Evolutionary conservation across 495 filamentous ascomycete genomes (phyloP).

Genomic region (Neurospora pannonica): DNA sequence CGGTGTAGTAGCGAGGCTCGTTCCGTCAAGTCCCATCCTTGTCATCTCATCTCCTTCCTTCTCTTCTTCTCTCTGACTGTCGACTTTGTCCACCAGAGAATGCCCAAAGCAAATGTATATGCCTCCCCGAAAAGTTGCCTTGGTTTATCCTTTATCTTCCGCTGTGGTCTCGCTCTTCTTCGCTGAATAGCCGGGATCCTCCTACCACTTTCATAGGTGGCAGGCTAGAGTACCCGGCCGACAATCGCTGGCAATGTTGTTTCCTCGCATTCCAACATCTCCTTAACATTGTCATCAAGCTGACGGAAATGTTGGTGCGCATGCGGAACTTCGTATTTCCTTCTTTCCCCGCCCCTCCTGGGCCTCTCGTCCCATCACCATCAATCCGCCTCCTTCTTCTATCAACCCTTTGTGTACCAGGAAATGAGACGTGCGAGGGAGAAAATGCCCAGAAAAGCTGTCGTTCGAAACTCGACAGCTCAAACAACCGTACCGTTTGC

Average conservation of each 20-base stretch:
- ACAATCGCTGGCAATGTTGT: background rate
- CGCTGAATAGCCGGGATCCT: background rate
- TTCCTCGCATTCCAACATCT: background rate
- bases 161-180: background rate
- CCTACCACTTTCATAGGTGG: background rate
- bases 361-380: background rate
- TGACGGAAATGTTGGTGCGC: background rate
- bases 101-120: background rate
- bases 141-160: background rate
- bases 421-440: background rate
- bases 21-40: background rate
- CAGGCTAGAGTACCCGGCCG: background rate
- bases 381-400: background rate
- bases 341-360: background rate
- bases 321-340: background rate
- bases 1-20: background rate
- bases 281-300: background rate
- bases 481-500: background rate
- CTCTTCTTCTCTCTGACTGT: background rate
- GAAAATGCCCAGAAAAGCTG: background rate
- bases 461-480: background rate
- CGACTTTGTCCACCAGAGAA: background rate
- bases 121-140: background rate
- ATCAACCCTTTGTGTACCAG: background rate
- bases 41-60: background rate